A percentile compares a stretch with the other conserved stretches of the same genome.
Evolutionary conservation across 1,139 yeast genomes (phyloP).

Genomic region (Meyerozyma sp.): DNA sequence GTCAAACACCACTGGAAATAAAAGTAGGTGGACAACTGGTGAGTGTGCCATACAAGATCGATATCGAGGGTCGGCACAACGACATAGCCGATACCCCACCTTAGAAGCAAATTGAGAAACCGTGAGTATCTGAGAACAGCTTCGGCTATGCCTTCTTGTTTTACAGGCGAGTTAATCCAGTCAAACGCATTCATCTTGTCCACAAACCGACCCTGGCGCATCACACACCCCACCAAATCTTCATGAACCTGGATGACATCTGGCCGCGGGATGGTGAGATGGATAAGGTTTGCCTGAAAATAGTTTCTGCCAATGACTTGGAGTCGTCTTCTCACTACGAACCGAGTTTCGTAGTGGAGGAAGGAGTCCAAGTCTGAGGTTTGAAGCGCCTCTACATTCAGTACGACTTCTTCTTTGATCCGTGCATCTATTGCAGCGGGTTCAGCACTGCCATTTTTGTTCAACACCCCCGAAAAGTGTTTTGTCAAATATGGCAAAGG

Average conservation of each 20-base stretch:
- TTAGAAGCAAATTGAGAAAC: slow-evolving; percentile 18
- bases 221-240: slow-evolving; percentile 27
- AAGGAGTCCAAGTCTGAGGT: background rate
- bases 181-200: slow-evolving; percentile 24
- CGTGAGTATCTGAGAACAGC: slow-evolving; percentile 19
- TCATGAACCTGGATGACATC: slow-evolving; percentile 13
- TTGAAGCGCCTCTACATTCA: background rate
- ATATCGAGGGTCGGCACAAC: slow-evolving; percentile 36
- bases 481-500: slow-evolving; percentile 12
- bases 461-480: slow-evolving; percentile 6
- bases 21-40: slow-evolving; percentile 21
- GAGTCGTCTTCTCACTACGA: background rate
- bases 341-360: background rate
- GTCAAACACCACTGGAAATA: slow-evolving; percentile 19
- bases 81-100: slow-evolving; percentile 7
- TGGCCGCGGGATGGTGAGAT: slow-evolving; percentile 13
- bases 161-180: slow-evolving; percentile 22
- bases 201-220: slow-evolving; percentile 26
- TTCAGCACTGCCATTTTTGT: background rate
- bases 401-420: background rate
- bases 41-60: slow-evolving; percentile 38
- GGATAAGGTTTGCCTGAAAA: slow-evolving; percentile 15
- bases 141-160: slow-evolving; percentile 16
- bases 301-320: slow-evolving; percentile 11
- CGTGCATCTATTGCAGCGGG: background rate